Evolutionary conservation across 2,329 filamentous ascomycete genomes (phyloP).

Genomic region (Coleophoma cylindrospora): DNA sequence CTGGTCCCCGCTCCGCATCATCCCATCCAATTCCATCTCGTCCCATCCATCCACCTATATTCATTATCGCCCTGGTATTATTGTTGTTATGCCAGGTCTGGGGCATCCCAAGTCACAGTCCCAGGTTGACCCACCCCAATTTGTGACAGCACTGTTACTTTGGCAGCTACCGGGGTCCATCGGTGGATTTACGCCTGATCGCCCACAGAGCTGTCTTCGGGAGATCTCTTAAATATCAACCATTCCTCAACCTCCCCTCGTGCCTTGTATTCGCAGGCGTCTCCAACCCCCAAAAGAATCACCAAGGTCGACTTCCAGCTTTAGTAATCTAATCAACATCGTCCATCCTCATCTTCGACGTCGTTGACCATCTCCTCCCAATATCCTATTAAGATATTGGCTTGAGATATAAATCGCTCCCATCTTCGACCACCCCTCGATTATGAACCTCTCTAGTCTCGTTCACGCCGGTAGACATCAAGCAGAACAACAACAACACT

Average conservation of each 20-base stretch:
- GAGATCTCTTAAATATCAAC: conserved; percentile 45
- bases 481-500: conserved; percentile 18
- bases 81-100: conserved; percentile 19
- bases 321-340: conserved; percentile 22
- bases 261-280: conserved; percentile 24
- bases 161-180: conserved; percentile 40
- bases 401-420: conserved; percentile 4
- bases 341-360: conserved; percentile 7
- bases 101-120: conserved; percentile 25
- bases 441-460: conserved; percentile 30
- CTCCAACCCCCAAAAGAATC: conserved; percentile 26
- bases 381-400: background rate
- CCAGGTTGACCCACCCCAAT: conserved; percentile 42
- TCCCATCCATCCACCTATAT: conserved; percentile 8
- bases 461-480: conserved; percentile 26
- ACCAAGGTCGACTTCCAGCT: conserved; percentile 24
- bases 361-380: conserved; percentile 4
- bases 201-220: conserved; percentile 39
- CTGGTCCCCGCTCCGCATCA: conserved; percentile 15
- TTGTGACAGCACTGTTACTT: conserved; percentile 47
- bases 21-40: conserved; percentile 7
- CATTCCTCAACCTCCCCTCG: conserved; percentile 32
- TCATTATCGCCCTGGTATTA: conserved; percentile 8
- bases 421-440: conserved; percentile 6
- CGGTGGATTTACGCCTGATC: conserved; percentile 47